Evolutionary conservation across 2,329 filamentous ascomycete species (phyloP), one percentile per base, ranked within the genome.

Genomic region (Seiridium unicorne): DNA sequence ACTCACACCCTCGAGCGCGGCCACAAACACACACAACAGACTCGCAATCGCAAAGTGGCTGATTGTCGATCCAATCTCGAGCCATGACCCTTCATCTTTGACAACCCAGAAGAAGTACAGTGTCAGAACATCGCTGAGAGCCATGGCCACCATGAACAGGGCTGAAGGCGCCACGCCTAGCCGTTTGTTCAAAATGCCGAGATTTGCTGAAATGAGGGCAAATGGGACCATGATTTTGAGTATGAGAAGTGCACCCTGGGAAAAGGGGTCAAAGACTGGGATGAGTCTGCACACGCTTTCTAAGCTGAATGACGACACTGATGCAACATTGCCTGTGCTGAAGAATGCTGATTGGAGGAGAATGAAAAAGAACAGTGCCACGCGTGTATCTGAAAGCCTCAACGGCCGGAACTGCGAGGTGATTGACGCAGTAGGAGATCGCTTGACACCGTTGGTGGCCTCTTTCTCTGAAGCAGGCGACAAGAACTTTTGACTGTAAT

Each of bases 91-190:
- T 73, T 99, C 95, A 68, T 99, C 95, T 69, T 90, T 91, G 51
- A 99, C 95, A 68, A 97, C 92, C 87, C 92, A 99, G 77, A 99
- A 99, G 80, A 99, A 99, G 69, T 95, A 92, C 57, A 99, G 81
- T 3, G 95, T 98, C 72, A 98, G 82, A 55, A 97, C 86, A 72
- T 99, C 95, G 62, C 90, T 93, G 56, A 96, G 86, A 0, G 90
- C 91, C 86, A 97, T 96, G 55, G 96, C 93, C 2, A 94, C 79
- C 89, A 97, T 97, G 77, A 98, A 97, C 3, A 99, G 79, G 5
- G 93, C 92, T 44, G 90, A 93, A 0, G 93, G 93, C 7, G 93
- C 90, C 0, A 99, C 89, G 13, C 91, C 89, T 0, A 99, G 80
- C 5, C 90, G 81, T 67, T 88, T 88, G 73, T 97, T 99, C 13